Evolutionary conservation across 2,329 filamentous ascomycete genomes (phyloP).

Genomic region (Colletotrichum chlorophyti): DNA sequence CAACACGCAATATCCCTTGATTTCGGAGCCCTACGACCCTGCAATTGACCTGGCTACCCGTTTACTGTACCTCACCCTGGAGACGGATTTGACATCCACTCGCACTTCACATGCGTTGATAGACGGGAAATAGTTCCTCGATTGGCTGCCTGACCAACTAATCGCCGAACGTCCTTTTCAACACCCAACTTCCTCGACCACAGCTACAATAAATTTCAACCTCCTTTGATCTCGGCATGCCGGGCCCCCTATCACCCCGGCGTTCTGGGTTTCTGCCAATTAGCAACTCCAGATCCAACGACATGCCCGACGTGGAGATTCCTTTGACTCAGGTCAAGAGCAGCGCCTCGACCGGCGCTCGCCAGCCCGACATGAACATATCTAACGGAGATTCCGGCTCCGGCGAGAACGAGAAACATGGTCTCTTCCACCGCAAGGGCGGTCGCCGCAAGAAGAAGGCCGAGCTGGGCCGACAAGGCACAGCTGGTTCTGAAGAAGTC

Average conservation of each 20-base stretch:
- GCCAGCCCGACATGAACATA: constrained; percentile 51
- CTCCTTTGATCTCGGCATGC: constrained; percentile 27
- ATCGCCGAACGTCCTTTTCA: not conserved
- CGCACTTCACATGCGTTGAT: constrained; percentile 12
- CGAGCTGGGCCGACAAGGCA: constrained; percentile 49
- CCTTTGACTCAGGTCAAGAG: constrained; percentile 63
- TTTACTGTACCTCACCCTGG: not conserved
- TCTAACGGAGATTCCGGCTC: constrained; percentile 40
- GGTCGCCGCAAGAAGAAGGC: constrained; percentile 60
- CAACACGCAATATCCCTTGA: not conserved
- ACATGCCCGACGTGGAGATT: constrained; percentile 53
- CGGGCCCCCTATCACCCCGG: constrained; percentile 42
- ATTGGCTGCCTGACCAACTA: not conserved
- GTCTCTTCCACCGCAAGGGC: constrained; percentile 49
- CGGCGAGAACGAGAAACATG: constrained; percentile 53
- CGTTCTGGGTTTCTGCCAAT: constrained; percentile 54
- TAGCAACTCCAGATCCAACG: constrained; percentile 34
- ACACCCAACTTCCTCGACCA: constrained; percentile 7
- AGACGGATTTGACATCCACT: constrained; percentile 27
- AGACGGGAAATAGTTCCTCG: constrained; percentile 4
- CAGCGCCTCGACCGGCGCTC: constrained; percentile 60
- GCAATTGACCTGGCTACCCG: too few relatives aligned
- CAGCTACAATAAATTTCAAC: not conserved
- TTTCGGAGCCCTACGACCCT: constrained; percentile 1
- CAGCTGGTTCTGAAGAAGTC: constrained; percentile 56